Base-by-base conservation (phyloP, 768 basidiomycete genomes). In the Asterophora parasitica region DNA sequence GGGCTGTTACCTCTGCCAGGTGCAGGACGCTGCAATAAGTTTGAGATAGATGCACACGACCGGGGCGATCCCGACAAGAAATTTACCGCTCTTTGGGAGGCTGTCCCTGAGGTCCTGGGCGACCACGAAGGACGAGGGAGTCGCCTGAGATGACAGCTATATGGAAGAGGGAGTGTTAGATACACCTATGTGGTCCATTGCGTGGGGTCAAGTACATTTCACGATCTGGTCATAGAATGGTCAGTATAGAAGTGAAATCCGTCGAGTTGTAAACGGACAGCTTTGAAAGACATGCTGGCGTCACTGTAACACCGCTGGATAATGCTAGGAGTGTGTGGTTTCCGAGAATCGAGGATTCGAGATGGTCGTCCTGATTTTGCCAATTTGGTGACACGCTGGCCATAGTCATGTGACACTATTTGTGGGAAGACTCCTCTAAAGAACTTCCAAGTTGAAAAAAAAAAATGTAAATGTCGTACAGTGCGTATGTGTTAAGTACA, bases 131-230 rank as follows among this genome's bases (percentile, higher is more conserved):
- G 48, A 95, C 77, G 48, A 94, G 79, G 34, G 92, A 87, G 65
- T 95, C 93, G 31, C 91, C 92, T 36, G 92, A 95, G 52, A 90
- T 79, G 58, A 89, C 91, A 61, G 89, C 92, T 92, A 63, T 45
- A 43, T 23, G 11, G 16, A 32, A 42, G 37, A 44, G 37, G 55
- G 53, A 37, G 40, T 33, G 39, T 44, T 41, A 63, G 61, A 56
- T 49, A 56, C 41, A 51, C 13, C 16, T 62, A 28, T 52, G 48
- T 53, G 59, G 61, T 57, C 51, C 63, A 59, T 46, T 42, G 48
- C 52, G 32, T 28, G 44, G 12, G 30, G 15, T 10, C 7, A 40
- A 47, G 30, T 61, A 82, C 80, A 81, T 74, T 83, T 83, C 54
- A 82, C 79, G 55, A 81, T 70, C 81, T 83, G 13, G 15, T 7